Percentiles rank a stretch among this genome's conserved stretches.
Evolutionary conservation across 441 rosid genomes (phyloP).

Genomic region (California macrophylla): DNA sequence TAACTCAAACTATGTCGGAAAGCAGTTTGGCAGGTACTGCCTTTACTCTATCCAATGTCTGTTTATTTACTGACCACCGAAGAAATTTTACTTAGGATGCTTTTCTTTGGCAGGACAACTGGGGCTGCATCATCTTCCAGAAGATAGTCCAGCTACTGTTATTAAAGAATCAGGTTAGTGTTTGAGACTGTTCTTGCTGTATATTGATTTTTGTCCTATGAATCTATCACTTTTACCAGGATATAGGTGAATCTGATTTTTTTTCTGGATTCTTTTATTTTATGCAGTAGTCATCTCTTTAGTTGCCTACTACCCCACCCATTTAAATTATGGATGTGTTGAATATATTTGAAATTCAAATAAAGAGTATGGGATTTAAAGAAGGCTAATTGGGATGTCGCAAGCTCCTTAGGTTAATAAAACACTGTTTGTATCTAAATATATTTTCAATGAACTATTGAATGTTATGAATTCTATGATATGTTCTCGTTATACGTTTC

Average conservation of each 20-base stretch:
- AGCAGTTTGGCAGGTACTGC: constrained; percentile 51
- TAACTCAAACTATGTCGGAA: constrained; percentile 30
- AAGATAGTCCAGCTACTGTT: constrained; percentile 27
- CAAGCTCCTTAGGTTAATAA: not conserved
- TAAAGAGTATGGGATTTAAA: not conserved
- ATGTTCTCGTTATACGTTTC: not conserved
- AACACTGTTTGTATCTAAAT: not conserved
- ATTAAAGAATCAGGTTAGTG: not conserved
- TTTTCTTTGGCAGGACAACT: constrained; percentile 31
- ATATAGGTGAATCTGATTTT: not conserved
- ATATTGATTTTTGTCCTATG: not conserved
- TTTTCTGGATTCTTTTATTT: no score
- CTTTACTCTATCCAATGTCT: not conserved
- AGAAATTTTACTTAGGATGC: not conserved
- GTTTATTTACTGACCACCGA: not conserved
- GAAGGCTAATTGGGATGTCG: no score
- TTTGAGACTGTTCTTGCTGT: not conserved
- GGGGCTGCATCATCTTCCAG: constrained; percentile 31
- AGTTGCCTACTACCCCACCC: no score
- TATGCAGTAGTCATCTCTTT: no score
- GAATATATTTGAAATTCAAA: not conserved
- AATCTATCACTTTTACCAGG: not conserved
- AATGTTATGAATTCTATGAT: not conserved
- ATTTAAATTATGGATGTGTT: no score
- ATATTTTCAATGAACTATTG: not conserved